phyloP scores from a whole-genome alignment of 2,329 filamentous ascomycete species.

The Phyllosticta citrichinensis region DNA sequence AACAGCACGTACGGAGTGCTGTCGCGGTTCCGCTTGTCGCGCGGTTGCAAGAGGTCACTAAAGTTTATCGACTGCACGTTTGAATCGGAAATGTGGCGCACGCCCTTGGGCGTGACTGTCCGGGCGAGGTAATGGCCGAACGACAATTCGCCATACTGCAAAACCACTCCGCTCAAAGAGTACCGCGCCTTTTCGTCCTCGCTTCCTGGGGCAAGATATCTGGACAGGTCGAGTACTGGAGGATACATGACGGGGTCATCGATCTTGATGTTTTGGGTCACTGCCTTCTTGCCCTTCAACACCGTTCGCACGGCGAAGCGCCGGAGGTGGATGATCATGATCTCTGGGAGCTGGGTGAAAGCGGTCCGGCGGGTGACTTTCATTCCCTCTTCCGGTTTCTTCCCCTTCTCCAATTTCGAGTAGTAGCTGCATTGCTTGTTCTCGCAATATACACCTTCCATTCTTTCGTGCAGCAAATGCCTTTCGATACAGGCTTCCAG shows the following conservation, averaged over 20 bases:
- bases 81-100: not conserved
- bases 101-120: not conserved
- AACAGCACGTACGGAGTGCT: not conserved
- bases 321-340: conserved; percentile 13
- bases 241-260: not conserved
- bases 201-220: no score
- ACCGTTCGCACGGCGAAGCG: conserved; percentile 6
- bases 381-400: no score
- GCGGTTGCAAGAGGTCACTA: not conserved
- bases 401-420: no score
- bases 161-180: not conserved
- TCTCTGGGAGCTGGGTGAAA: conserved; percentile 12
- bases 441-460: not conserved
- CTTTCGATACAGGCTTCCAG: not conserved
- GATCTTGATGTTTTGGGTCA: not conserved
- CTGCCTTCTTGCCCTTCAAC: no score
- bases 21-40: no score
- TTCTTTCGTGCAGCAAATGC: not conserved
- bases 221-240: not conserved
- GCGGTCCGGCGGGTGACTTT: not conserved
- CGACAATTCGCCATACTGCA: not conserved
- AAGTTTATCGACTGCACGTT: not conserved
- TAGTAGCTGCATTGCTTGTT: not conserved
- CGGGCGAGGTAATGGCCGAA: conserved; percentile 7
- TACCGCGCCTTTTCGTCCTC: not conserved